phyloP scores from a whole-genome alignment of 1,284 basidiomycete genomes.

The Irpex lacteus region DNA sequence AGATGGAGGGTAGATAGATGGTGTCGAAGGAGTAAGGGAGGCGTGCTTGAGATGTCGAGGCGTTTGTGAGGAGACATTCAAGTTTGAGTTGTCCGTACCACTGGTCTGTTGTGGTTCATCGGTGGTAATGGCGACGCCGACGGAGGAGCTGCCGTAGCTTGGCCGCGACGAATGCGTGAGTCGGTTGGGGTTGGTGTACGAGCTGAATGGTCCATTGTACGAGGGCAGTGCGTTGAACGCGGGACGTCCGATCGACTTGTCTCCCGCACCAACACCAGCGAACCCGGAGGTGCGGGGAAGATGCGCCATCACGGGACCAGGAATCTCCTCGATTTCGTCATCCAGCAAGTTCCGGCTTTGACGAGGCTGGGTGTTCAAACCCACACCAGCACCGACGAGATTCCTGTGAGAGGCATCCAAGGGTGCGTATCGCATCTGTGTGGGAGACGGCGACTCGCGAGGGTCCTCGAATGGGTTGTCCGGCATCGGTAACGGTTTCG shows the following conservation, averaged over 20 bases:
- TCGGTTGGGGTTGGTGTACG: constrained; percentile 13
- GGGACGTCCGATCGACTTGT: constrained; percentile 10
- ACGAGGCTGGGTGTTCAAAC: constrained; percentile 9
- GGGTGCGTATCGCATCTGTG: constrained; percentile 14
- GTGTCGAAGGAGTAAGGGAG: constrained; percentile 42
- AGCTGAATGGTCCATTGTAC: constrained; percentile 21
- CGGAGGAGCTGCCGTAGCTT: constrained; percentile 14
- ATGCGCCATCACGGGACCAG: constrained; percentile 1
- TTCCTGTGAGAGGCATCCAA: constrained; percentile 12
- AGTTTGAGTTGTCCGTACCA: constrained; percentile 5
- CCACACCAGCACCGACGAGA: constrained; percentile 19
- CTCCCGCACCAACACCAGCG: constrained; percentile 20
- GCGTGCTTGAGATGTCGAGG: constrained; percentile 15
- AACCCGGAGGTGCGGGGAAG: constrained; percentile 13
- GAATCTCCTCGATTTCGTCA: constrained; percentile 14
- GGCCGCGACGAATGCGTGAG: constrained; percentile 13
- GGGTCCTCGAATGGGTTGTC: constrained; percentile 30
- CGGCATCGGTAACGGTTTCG: constrained; percentile 29
- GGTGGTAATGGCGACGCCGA: constrained; percentile 21
- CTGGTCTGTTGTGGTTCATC: constrained; percentile 10
- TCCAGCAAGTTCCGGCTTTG: constrained; percentile 19
- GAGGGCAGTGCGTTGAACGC: constrained; percentile 7
- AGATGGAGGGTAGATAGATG: constrained; percentile 58
- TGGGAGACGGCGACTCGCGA: constrained; percentile 16
- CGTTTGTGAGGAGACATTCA: neutral